phyloP scores from a whole-genome alignment of 73 alveolate species.

The Tetrahymena malaccensis region DNA sequence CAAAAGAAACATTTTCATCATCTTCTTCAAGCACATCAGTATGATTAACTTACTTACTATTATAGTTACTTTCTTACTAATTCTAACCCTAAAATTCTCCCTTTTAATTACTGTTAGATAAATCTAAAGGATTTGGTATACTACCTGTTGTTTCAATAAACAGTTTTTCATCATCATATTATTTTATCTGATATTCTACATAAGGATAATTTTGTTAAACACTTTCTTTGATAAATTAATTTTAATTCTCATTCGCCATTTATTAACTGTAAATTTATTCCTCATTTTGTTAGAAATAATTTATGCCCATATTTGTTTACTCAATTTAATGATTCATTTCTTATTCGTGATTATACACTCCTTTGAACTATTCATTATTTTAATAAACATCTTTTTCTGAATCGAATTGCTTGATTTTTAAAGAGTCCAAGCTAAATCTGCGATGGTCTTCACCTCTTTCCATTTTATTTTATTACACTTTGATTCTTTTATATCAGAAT shows the following conservation, averaged over 20 bases:
- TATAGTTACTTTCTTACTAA: not conserved
- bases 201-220: not conserved
- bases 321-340: not conserved
- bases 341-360: not conserved
- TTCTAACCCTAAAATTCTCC: not conserved
- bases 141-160: not conserved
- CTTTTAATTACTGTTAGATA: not conserved
- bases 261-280: not conserved
- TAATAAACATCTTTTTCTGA: not conserved
- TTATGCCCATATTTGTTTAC: not conserved
- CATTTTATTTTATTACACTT: not conserved
- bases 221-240: not conserved
- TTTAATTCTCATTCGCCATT: not conserved
- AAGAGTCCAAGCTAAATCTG: not conserved
- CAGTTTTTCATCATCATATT: not conserved
- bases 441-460: not conserved
- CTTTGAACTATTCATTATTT: not conserved
- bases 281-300: not conserved
- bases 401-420: not conserved
- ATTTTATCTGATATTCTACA: not conserved
- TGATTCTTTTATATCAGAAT: too few relatives aligned
- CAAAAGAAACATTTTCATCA: not conserved
- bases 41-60: not conserved
- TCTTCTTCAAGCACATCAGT: not conserved
- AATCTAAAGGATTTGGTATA: not conserved